phyloP scores from a whole-genome alignment of 108 stramenopile genomes.

The Phaeodactylum tricornutum region DNA sequence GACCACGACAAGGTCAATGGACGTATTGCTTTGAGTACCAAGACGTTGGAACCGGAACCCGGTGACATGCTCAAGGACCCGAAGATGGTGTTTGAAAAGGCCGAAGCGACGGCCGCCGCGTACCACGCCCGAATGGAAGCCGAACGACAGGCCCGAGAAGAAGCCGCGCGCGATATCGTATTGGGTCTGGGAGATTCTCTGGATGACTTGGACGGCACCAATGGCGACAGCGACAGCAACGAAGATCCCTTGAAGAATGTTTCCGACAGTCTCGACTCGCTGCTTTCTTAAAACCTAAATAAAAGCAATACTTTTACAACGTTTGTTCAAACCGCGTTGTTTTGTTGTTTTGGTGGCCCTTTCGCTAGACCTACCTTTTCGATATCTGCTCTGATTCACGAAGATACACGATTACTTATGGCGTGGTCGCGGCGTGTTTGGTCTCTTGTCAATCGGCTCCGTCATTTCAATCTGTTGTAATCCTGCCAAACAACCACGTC shows the following conservation, averaged over 20 bases:
- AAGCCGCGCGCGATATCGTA: conserved; percentile 89
- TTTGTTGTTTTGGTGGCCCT: too few species aligned
- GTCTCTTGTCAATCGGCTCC: too few species aligned
- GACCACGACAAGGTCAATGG: conserved; percentile 95
- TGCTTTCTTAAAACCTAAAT: conserved; percentile 51
- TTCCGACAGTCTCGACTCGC: conserved; percentile 73
- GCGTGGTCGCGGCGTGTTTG: too few species aligned
- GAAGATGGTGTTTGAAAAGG: conserved; percentile 70
- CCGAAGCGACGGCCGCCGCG: conserved; percentile 80
- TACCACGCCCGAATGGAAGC: conserved; percentile 90
- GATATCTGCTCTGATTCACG: too few species aligned
- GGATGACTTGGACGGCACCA: conserved; percentile 60
- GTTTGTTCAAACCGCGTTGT: too few species aligned
- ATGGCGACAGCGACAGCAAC: conserved; percentile 4
- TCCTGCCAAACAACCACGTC: too few species aligned
- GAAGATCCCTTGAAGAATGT: conserved; percentile 57
- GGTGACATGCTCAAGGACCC: conserved; percentile 96
- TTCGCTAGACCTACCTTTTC: too few species aligned
- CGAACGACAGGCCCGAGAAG: conserved; percentile 87
- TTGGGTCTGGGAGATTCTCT: conserved; percentile 86
- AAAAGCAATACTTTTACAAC: too few species aligned
- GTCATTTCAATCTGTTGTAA: too few species aligned
- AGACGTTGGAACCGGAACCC: conserved; percentile 94
- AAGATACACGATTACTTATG: too few species aligned
- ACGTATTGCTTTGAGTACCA: conserved; percentile 90